Base-by-base conservation (phyloP, 768 basidiomycete genomes). In the Termitomyces sp. region DNA sequence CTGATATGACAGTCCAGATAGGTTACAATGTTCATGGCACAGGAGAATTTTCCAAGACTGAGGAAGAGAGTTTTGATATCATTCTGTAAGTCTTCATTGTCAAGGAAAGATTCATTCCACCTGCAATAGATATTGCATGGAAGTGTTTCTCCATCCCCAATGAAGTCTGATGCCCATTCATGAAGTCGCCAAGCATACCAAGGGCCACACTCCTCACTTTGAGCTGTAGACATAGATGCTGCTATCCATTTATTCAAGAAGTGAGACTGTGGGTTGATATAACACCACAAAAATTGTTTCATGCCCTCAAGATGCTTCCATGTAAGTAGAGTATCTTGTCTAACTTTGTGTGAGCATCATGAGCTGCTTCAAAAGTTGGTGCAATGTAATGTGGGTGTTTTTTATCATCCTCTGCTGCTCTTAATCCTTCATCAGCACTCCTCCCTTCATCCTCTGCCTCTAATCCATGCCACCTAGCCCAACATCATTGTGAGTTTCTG, bases 301-400 rank as follows among this genome's bases (percentile, higher is more conserved):
- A 57, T 51, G 9, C 24, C 56, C 33, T 57, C 48, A 18, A 57
- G 36, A 9, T 24, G 22, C 27, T 47, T 57, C 32, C 47, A 16
- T n/a, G 49, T 47, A 48, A 57, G 56, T 39, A 57, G 40, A 57
- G 27, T 39, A 57, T 51, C 36, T 20, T n/a, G 14, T 50, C 47
- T 27, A 57, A 24, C n/a, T 50, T 49, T 18, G 5, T 18, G 16
- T 57, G 56, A 24, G 46, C 56, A n/a, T 44, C 1, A 14, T 16
- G 14, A 16, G 36, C 36, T 16, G 14, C 36, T 37, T 37, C 5
- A 16, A 37, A 3, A 3, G 36, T 37, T 37, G 14, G 30, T 30
- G 30, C 30, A 30, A 30, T 30, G 30, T 30, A 30, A 30, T 30
- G 30, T 30, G 7, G 30, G 30, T 30, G 30, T 30, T 30, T 30